Evolutionary conservation across 306 rosid genomes (phyloP).

Genomic region (Leucaena leucocephala): DNA sequence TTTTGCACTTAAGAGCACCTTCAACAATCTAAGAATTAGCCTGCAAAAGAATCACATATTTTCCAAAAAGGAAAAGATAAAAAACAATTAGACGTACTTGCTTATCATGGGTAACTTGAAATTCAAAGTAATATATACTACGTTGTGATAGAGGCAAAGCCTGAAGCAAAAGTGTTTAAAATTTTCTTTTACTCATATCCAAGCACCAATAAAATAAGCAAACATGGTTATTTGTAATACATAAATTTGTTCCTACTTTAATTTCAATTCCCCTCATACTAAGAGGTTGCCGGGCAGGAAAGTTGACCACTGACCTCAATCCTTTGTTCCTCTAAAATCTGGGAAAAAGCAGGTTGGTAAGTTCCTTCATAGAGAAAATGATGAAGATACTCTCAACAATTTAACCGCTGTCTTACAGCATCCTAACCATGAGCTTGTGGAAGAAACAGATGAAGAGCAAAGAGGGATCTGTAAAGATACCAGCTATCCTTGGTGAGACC

Average conservation of each 20-base stretch:
- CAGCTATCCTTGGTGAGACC: slow-evolving; percentile 19
- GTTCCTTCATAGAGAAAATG: slow-evolving; percentile 15
- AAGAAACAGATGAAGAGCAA: neutral
- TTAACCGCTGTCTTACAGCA: neutral
- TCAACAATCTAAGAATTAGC: slow-evolving; percentile 86
- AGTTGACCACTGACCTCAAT: slow-evolving; percentile 8
- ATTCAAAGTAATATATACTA: slow-evolving; percentile 17
- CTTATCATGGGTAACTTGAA: neutral
- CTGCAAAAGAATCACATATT: slow-evolving; percentile 57
- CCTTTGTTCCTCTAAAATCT: slow-evolving; percentile 7
- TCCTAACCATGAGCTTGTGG: too few species aligned
- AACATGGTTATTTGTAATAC: neutral
- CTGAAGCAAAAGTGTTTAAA: slow-evolving; percentile 27
- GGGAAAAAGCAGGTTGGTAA: slow-evolving; percentile 10
- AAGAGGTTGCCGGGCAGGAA: slow-evolving; percentile 4
- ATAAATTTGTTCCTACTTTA: slow-evolving; percentile 2
- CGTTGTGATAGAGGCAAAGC: slow-evolving; percentile 5
- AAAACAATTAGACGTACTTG: slow-evolving; percentile 23
- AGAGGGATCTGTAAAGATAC: neutral
- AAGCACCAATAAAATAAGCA: slow-evolving; percentile 2
- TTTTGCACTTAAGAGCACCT: slow-evolving; percentile 81
- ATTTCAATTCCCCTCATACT: slow-evolving; percentile 2
- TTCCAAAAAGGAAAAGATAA: slow-evolving; percentile 33
- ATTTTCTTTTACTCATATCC: neutral
- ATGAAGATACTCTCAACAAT: slow-evolving; percentile 16